Evolutionary conservation across 345 rosid genomes (phyloP), one percentile per base, ranked within the genome.

Genomic region (Populus alba): DNA sequence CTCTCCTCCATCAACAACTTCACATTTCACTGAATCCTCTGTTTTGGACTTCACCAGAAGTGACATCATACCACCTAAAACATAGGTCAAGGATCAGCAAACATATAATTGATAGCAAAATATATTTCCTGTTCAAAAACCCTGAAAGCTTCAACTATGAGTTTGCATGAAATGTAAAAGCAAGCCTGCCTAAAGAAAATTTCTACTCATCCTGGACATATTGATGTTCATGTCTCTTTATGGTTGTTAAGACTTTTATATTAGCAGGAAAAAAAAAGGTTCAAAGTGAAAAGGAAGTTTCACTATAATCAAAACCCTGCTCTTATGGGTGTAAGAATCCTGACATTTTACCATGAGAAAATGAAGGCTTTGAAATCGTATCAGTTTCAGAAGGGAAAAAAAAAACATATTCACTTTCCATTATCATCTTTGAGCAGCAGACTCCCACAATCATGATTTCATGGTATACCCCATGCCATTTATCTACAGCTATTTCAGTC

Each of bases 61-160:
- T 7, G 99, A 94, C 99, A 96, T 94, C 99, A 96, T 96, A 81
- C 99, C 99, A 84, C 99, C 99, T 96, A 74, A 8, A 81, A 65
- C 70, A 79, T 43, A 73, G 79, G 76, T 62, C 68, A 39, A 78
- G n/a, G 80, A 38, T 79, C 77, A 85, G 62, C 31, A 69, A 57
- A 6, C 63, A 47, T 20, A 73, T 16, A 37, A 38, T 39, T 17
- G 20, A 43, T 5, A 53, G 16, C 39, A 57, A 8, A 1, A 57
- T 38, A 38, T 43, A 8, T 74, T 15, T 37, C 13, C 22, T 62
- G 4, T 23, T 74, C 45, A 37, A 41, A 61, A 62, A 35, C 53
- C 53, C 18, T 47, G 18, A 13, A 47, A 47, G 53, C 53, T 47
- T 12, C 20, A 16, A 47, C 53, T 16, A 5, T 47, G 53, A 47